phyloP scores from a whole-genome alignment of 2,329 filamentous ascomycete species.

The Paramyrothecium sp. region DNA sequence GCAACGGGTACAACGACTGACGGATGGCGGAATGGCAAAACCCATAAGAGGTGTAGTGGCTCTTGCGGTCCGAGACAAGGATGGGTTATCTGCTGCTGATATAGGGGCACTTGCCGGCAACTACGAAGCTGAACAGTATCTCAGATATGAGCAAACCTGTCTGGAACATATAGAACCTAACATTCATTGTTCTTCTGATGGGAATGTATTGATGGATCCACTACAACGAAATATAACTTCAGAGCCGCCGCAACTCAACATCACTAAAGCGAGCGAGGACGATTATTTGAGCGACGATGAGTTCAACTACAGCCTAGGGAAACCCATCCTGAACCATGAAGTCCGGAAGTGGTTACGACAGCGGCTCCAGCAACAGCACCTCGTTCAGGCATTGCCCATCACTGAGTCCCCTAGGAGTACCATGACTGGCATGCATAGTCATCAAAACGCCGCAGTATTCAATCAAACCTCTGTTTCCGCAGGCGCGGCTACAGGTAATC shows the following conservation, averaged over 20 bases:
- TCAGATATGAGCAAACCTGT: neutral
- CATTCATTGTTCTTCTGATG: neutral
- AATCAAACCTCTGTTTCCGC: no score
- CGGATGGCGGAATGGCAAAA: no score
- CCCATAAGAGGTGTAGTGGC: no score
- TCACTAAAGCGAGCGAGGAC: neutral
- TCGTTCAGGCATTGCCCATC: no score
- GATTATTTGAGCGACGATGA: slow-evolving; percentile 1
- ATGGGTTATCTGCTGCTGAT: slow-evolving; percentile 2
- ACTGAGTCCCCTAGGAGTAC: no score
- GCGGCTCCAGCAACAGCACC: no score
- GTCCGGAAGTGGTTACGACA: slow-evolving; percentile 2
- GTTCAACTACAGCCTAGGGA: slow-evolving; percentile 1
- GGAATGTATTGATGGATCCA: neutral
- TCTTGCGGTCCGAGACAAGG: neutral
- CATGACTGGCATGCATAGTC: no score
- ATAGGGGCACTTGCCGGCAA: slow-evolving; percentile 2
- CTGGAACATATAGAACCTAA: neutral
- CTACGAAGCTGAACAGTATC: neutral
- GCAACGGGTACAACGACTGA: neutral
- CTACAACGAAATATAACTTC: neutral
- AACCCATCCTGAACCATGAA: neutral
- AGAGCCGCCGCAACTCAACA: neutral
- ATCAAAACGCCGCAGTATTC: no score
- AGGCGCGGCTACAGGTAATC: no score